These are phyloP conservation scores for Discostella stelligeroides DNA, from an alignment of 108 stramenopile genomes.

Conservation along the genomic window DNA sequence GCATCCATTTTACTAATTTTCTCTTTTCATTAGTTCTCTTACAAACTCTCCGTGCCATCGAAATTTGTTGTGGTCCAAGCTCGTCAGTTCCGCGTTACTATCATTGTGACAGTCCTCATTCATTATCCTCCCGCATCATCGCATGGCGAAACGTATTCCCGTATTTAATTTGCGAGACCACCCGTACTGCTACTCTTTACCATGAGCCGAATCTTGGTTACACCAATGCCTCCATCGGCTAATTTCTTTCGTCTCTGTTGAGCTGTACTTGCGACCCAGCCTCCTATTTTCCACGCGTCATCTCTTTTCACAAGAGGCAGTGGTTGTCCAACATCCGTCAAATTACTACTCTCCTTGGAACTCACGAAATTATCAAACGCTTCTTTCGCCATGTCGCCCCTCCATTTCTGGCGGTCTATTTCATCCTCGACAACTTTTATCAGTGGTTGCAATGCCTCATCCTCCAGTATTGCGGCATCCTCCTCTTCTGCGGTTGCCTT, in stretches of 20 bases:
- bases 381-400: slow-evolving; percentile 76
- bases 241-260: slow-evolving; percentile 74
- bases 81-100: too few relatives aligned
- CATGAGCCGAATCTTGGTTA: slow-evolving; percentile 76
- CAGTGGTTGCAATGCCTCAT: slow-evolving; percentile 58
- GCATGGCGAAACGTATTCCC: too few relatives aligned
- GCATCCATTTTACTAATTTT: too few relatives aligned
- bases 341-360: slow-evolving; percentile 30
- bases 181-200: slow-evolving; percentile 37
- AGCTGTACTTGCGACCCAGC: slow-evolving; percentile 85
- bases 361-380: slow-evolving; percentile 61
- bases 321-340: slow-evolving; percentile 69
- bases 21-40: too few relatives aligned
- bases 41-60: too few relatives aligned
- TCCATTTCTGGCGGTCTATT: slow-evolving; percentile 79
- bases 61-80: too few relatives aligned
- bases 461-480: slow-evolving; percentile 63
- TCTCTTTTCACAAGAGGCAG: slow-evolving; percentile 76
- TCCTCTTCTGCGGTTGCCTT: slow-evolving; percentile 74
- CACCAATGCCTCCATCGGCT: slow-evolving; percentile 79
- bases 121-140: too few relatives aligned
- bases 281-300: slow-evolving; percentile 77
- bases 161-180: not conserved
- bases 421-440: slow-evolving; percentile 55
- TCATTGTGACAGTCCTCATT: too few relatives aligned